Evolutionary conservation across 2,329 filamentous ascomycete species (phyloP), one percentile per base, ranked within the genome.

Genomic region (Calonectria naviculata): DNA sequence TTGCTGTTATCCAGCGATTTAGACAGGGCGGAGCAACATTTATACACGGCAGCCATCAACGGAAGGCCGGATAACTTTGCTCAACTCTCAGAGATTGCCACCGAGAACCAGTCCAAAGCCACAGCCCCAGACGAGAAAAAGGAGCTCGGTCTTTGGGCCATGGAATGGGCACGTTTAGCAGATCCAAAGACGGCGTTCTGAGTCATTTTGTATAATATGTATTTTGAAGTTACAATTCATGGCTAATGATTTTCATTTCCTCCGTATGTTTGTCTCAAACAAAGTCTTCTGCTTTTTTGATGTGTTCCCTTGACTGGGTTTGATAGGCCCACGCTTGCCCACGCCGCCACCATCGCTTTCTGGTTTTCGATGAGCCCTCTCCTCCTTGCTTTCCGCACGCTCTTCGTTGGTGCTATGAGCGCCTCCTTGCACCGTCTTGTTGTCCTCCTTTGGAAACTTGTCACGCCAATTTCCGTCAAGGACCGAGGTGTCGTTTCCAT

Each of bases 401-500:
- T 80, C 82, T 2, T 80, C 82, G 41, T 81, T 77, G 26, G 83
- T 80, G 29, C 79, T 81, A 28, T 81, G 76, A 9, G 80, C 79
- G 24, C 80, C 75, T 5, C 83, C 84, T 71, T 84, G 84, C 66
- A 87, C 83, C 76, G 87, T 85, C 0, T 81, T 83, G 4, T 77
- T 79, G 2, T 78, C 73, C 13, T 71, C 65, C 12, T 78, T 80
- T 26, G 83, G 84, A 64, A 90, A 89, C 46, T 87, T 71, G 34
- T 83, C 78, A 54, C 83, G 85, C 88, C 87, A 89, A 6, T 79
- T 89, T 5, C 93, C 93, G 75, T 93, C 87, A 58, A 90, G 78
- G 2, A 93, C 91, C 75, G 83, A 87, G 8, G 87, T 80, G 78
- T 93, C 87, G 73, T 93, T 86, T 0, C 93, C 93, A 76, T 92